Evolutionary conservation across 2,329 filamentous ascomycete genomes (phyloP), one percentile per base, ranked within the genome.

Genomic region (Xylariaceae sp.): DNA sequence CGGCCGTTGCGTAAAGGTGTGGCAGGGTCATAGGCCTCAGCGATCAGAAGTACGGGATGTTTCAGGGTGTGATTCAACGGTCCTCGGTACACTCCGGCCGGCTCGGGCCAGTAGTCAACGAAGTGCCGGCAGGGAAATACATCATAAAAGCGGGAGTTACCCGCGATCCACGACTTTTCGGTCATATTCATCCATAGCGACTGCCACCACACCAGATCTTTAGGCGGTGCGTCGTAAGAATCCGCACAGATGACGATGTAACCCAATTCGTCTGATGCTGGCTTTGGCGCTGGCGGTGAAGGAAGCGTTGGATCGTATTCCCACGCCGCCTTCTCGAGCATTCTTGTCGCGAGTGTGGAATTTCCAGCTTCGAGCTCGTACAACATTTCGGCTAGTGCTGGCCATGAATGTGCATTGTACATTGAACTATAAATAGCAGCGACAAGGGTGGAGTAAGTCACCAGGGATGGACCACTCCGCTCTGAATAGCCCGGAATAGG

Each of bases 1-100:
- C 71, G 59, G 1, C 72, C 73, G 44, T 76, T 75, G 5, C 71
- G 65, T 35, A 76, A 55, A 4, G 73, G 73, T 6, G 74, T 76
- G 2, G 73, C 73, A 0, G 73, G 73, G 45, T 76, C 74, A 45
- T 76, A 71, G 5, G 69, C 70, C 61, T 72, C 71, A 1, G 73
- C 71, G 32, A 76, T 69, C 32, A 77, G 61, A 32, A 76, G 55
- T 2, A 76, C 58, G 0, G 74, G 72, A 44, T 71, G 52, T 20
- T 62, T 66, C 7, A 76, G 64, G 0, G 68, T 68, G 38, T 65
- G 54, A 55, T 73, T 70, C 22, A 76, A 56, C 37, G 68, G 64
- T 11, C 72, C 73, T 3, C 72, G 68, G 50, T 68, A 76, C 5
- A 73, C 70, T 44, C 73, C 73, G 1, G 70, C 71, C 0, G 69